Evolutionary conservation across 257 asterid genomes (phyloP).

Genomic region (Vinca minor): DNA sequence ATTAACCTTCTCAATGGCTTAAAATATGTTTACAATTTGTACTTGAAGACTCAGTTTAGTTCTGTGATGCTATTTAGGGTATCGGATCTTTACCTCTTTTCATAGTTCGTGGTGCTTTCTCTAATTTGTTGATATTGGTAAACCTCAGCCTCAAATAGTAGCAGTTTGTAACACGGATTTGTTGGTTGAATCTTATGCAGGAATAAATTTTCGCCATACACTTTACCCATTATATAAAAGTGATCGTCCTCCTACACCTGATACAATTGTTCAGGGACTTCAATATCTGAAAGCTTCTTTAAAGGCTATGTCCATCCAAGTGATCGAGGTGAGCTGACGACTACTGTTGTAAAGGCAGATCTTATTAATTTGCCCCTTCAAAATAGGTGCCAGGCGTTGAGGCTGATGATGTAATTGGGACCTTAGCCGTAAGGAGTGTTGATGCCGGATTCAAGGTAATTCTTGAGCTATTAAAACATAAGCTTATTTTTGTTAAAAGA

Average conservation of each 20-base stretch:
- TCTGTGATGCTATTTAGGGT: background rate
- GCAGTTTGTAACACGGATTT: conserved; percentile 4
- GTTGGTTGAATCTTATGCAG: conserved; percentile 40
- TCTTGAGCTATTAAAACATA: conserved; percentile 2
- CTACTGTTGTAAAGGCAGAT: conserved; percentile 12
- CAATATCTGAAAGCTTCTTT: conserved; percentile 91
- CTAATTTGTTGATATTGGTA: background rate
- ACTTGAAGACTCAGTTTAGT: background rate
- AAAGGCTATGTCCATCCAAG: conserved; percentile 92
- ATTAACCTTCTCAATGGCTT: background rate
- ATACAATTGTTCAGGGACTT: conserved; percentile 94
- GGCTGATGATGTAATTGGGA: conserved; percentile 99
- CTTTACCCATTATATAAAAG: conserved; percentile 85
- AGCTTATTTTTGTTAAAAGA: background rate
- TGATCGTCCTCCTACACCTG: conserved; percentile 97
- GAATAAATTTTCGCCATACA: conserved; percentile 87
- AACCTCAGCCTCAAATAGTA: background rate
- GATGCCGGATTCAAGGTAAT: conserved; percentile 74
- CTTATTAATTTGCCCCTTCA: conserved; percentile 18
- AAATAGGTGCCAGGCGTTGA: conserved; percentile 97
- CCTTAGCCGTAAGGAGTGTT: conserved; percentile 81
- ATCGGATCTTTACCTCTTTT: background rate
- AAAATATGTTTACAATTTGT: no score
- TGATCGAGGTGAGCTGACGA: conserved; percentile 62
- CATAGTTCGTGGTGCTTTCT: background rate